Base-by-base conservation (phyloP, 495 filamentous ascomycete species). In the Aspergillus sclerotiicarbonarius region DNA sequence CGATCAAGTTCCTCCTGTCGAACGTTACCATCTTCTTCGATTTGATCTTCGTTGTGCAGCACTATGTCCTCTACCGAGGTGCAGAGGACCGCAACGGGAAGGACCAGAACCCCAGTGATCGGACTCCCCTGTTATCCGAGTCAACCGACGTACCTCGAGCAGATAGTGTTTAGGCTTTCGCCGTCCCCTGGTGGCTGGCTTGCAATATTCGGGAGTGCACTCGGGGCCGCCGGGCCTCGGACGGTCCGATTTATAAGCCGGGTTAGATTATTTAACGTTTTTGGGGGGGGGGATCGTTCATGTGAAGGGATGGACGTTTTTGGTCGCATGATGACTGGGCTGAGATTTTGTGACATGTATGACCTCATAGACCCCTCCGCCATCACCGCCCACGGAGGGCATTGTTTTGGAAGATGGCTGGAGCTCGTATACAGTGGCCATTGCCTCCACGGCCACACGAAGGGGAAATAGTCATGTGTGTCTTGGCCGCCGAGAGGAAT, bases 1-100 rank as follows among this genome's bases (percentile, higher is more conserved):
- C 93, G 4, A 85, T 92, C 60, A 98, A 98, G 73, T 82, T 98
- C 52, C 83, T 85, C 15, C 76, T 98, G 47, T 87, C 88, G 7
- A 92, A 94, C 65, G 80, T 96, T 51, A 87, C 85, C 43, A 86
- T 97, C 56, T 59, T 89, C n/a, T 97, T 96, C 66, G 92, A 97
- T 65, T 29, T 87, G 6, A 74, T 96, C 21, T 98, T 97, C 62
- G 84, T 96, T 46, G 67, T 80, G 16, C 94, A 98, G 71, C 94
- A 98, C 75, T 97, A 91, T 66, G 72, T 90, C 21, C 72, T 95
- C 6, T 96, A 95, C 68, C 76, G 69, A 30, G 62, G 69, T 39
- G 60, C 64, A 20, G 54, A 64, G 20, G 48, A 55, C 7, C 51
- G 53, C 7, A 45, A 54, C 12, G 15, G 35, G 44, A 56, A 54